Conservation (phyloP, 768 basidiomycete species). For the Naematelia aurantialba region DNA sequence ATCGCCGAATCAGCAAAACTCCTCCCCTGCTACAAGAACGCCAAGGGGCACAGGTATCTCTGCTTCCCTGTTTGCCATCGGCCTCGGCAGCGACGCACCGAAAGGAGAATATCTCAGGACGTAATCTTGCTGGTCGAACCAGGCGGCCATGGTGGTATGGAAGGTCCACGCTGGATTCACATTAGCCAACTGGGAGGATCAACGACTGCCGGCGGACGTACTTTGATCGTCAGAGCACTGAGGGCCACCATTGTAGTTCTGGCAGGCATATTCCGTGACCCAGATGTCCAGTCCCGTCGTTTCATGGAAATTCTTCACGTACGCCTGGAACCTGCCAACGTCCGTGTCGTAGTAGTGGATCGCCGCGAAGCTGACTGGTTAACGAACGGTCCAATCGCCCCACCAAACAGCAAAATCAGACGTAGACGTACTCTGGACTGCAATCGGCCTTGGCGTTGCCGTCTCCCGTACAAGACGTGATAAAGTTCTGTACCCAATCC, state of each 20-base stretch:
- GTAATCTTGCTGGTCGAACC: slow-evolving; percentile 47
- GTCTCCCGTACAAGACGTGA: slow-evolving; percentile 53
- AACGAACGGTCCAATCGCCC: not conserved
- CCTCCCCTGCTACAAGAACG: too few species aligned
- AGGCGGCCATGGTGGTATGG: slow-evolving; percentile 45
- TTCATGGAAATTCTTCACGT: slow-evolving; percentile 52
- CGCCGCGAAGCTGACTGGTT: slow-evolving; percentile 51
- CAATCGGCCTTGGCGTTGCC: slow-evolving; percentile 42
- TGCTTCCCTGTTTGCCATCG: too few species aligned
- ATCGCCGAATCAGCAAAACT: not conserved
- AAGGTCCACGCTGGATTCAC: slow-evolving; percentile 38
- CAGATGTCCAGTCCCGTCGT: slow-evolving; percentile 36
- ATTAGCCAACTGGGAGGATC: not conserved
- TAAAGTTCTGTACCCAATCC: slow-evolving; percentile 64
- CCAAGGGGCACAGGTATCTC: too few species aligned
- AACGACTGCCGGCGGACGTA: slow-evolving; percentile 15
- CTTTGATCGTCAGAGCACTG: slow-evolving; percentile 45
- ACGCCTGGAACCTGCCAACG: slow-evolving; percentile 56
- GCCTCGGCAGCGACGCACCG: slow-evolving; percentile 42
- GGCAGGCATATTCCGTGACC: slow-evolving; percentile 49
- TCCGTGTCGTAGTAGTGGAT: slow-evolving; percentile 68
- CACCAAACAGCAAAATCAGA: not conserved
- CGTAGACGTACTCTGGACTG: slow-evolving; percentile 44
- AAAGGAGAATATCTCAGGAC: slow-evolving; percentile 47
- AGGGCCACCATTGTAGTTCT: slow-evolving; percentile 49